These are phyloP conservation scores for Trichosanthes truncata DNA, from an alignment of 306 rosid species.

Conservation along the genomic window DNA sequence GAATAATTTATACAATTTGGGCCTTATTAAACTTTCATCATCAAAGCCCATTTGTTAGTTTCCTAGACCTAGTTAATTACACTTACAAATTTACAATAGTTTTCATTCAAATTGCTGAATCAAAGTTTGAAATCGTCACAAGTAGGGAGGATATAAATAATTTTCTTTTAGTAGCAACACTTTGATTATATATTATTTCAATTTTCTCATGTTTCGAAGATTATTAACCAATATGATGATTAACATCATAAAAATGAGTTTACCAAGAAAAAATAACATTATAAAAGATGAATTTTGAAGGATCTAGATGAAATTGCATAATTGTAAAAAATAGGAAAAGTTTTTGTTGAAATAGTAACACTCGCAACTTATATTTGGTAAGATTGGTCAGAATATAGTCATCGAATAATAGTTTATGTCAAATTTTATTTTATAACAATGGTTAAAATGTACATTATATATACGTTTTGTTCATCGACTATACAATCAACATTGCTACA, in stretches of 20 bases:
- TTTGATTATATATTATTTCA: background rate
- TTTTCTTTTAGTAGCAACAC: background rate
- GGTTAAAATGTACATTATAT: no score
- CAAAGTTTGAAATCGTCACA: background rate
- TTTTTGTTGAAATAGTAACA: no score
- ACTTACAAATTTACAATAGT: no score
- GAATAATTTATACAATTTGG: background rate
- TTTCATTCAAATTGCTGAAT: no score
- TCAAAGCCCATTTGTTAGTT: background rate
- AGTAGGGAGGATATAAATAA: background rate
- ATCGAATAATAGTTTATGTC: no score
- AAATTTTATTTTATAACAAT: no score
- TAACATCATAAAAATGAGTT: background rate
- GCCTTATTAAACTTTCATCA: background rate
- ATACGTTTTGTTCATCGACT: no score
- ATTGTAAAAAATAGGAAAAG: background rate
- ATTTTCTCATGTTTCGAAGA: no score
- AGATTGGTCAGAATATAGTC: no score
- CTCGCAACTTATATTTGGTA: no score
- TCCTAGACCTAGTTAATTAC: background rate
- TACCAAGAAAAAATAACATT: background rate
- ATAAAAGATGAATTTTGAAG: no score
- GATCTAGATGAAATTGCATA: background rate
- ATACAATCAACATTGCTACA: background rate
- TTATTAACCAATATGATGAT: no score